These are phyloP conservation scores for Arabidopsis hybrid DNA, from an alignment of 441 rosid genomes.

Conservation along the genomic window DNA sequence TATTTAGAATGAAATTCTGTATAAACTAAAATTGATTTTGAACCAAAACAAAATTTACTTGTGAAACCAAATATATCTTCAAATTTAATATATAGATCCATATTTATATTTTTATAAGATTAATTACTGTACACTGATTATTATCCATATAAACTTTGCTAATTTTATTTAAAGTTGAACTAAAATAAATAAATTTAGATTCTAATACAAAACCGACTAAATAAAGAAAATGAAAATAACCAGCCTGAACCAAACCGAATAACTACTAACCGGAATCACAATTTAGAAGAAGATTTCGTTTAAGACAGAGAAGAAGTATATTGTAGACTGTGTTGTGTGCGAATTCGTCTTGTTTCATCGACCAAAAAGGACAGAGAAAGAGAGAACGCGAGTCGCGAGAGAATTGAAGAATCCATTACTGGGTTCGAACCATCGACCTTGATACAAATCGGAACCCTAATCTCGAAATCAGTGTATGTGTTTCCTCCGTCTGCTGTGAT, in stretches of 20 bases:
- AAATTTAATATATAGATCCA: not conserved
- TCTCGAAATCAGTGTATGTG: not conserved
- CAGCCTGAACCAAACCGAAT: not conserved
- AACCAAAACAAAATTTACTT: not conserved
- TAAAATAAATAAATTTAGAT: not conserved
- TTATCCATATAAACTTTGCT: not conserved
- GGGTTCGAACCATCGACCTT: conserved; percentile 6
- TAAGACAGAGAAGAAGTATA: not conserved
- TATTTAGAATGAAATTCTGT: not conserved
- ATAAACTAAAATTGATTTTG: not conserved
- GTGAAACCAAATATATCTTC: not conserved
- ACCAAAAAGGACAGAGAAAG: not conserved
- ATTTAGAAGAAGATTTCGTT: not conserved
- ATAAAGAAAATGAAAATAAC: conserved; percentile 7
- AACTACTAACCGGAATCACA: not conserved
- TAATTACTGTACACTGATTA: not conserved
- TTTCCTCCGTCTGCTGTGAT: conserved; percentile 8
- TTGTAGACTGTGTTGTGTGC: conserved; percentile 4
- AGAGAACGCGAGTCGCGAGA: conserved; percentile 13
- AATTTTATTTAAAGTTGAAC: not conserved
- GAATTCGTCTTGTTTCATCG: conserved; percentile 11
- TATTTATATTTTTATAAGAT: not conserved
- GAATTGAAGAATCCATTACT: not conserved
- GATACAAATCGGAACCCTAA: not conserved
- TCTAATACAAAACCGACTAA: conserved; percentile 16